Evolutionary conservation across 1,139 yeast species (phyloP).

Genomic region (Candida mesenterica): DNA sequence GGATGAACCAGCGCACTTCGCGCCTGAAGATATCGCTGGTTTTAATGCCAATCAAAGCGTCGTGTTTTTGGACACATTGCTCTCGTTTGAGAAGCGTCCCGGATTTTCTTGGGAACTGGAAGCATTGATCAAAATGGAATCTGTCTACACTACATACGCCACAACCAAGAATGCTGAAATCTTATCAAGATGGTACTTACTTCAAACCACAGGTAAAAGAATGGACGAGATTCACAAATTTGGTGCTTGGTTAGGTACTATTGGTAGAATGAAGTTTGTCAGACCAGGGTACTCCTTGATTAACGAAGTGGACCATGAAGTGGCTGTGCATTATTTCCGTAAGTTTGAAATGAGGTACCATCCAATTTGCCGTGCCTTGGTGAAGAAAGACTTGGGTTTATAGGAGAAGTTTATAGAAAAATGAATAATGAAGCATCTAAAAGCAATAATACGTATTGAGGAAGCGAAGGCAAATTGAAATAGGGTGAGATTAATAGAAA

Average conservation of each 20-base stretch:
- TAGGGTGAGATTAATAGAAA: not conserved
- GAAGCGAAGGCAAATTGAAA: not conserved
- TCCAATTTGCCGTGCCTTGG: constrained; percentile 81
- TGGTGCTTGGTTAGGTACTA: constrained; percentile 85
- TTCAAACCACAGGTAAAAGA: constrained; percentile 54
- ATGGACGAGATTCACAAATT: constrained; percentile 46
- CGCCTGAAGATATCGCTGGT: constrained; percentile 42
- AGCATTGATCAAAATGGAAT: constrained; percentile 43
- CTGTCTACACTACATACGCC: constrained; percentile 44
- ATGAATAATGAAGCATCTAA: not conserved
- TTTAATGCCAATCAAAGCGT: constrained; percentile 78
- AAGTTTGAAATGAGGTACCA: constrained; percentile 64
- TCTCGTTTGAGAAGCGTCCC: constrained; percentile 30
- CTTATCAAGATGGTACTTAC: constrained; percentile 70
- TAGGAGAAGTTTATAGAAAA: constrained; percentile 3
- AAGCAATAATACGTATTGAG: not conserved
- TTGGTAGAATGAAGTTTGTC: constrained; percentile 93
- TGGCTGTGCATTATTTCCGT: constrained; percentile 66
- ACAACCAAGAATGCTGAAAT: constrained; percentile 75
- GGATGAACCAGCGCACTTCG: constrained; percentile 15
- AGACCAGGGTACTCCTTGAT: constrained; percentile 78
- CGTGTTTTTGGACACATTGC: constrained; percentile 70
- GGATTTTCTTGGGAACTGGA: constrained; percentile 38
- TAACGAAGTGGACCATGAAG: constrained; percentile 58
- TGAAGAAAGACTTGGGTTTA: constrained; percentile 65